A percentile compares a stretch with the other conserved stretches of the same genome.
Evolutionary conservation across 306 rosid genomes (phyloP).

Genomic region (Cajanus cajan): DNA sequence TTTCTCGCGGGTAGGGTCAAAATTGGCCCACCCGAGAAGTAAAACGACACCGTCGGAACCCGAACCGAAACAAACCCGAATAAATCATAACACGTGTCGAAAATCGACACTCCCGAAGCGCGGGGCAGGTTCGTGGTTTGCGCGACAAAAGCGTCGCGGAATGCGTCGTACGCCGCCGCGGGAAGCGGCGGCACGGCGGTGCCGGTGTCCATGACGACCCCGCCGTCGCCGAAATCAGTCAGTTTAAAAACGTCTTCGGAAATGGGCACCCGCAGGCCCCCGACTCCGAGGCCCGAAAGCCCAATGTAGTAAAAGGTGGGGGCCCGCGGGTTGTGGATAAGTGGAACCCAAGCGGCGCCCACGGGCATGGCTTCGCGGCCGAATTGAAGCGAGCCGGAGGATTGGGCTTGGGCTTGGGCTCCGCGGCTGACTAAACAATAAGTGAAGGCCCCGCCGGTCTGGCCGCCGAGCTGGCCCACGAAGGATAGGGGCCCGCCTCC

Average conservation of each 20-base stretch:
- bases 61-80: constrained; percentile 83
- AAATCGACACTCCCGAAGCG: constrained; percentile 64
- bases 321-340: constrained; percentile 60
- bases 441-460: constrained; percentile 76
- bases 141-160: constrained; percentile 58
- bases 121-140: constrained; percentile 79
- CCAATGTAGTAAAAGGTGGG: constrained; percentile 77
- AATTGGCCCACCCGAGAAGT: constrained; percentile 78
- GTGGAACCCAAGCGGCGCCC: constrained; percentile 86
- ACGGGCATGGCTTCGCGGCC: constrained; percentile 85
- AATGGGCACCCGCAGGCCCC: constrained; percentile 60
- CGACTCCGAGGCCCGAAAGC: constrained; percentile 81
- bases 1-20: constrained; percentile 86
- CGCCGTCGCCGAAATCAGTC: constrained; percentile 63
- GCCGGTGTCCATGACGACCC: constrained; percentile 96
- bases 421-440: constrained; percentile 87
- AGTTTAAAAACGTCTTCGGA: constrained; percentile 57
- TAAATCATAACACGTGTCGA: constrained; percentile 77
- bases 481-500: constrained; percentile 93
- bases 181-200: constrained; percentile 91
- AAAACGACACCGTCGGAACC: constrained; percentile 88
- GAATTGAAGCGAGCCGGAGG: constrained; percentile 66
- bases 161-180: constrained; percentile 56
- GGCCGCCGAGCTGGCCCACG: constrained; percentile 89
- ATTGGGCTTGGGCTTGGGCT: constrained; percentile 39